Conservation (phyloP, 352 stramenopile species). For the Phytopythium montanum region DNA sequence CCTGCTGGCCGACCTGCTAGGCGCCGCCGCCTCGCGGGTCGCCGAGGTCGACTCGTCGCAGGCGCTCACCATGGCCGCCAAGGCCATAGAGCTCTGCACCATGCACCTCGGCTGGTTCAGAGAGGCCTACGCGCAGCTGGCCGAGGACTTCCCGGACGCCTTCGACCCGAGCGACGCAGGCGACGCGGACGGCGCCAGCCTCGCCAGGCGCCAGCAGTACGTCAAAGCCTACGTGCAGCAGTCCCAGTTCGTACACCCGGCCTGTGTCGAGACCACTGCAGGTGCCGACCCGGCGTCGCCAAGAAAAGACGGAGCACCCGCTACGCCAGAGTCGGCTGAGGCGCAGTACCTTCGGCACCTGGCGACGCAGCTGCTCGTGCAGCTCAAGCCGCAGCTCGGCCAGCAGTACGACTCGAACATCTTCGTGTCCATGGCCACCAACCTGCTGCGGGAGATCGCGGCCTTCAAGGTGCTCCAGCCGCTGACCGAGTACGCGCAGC, state of each 20-base stretch:
- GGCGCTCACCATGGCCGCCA: constrained; percentile 57
- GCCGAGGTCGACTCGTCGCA: constrained; percentile 69
- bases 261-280: constrained; percentile 23
- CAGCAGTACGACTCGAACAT: constrained; percentile 47
- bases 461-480: constrained; percentile 68
- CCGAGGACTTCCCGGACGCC: constrained; percentile 47
- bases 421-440: constrained; percentile 65
- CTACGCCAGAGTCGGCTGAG: constrained; percentile 33
- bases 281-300: neutral
- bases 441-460: constrained; percentile 56
- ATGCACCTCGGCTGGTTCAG: constrained; percentile 80
- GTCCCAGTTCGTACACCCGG: constrained; percentile 64
- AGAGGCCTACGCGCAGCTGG: constrained; percentile 63
- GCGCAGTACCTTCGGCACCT: constrained; percentile 65
- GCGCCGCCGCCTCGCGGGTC: constrained; percentile 46
- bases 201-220: constrained; percentile 53
- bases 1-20: constrained; percentile 57
- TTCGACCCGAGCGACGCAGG: constrained; percentile 53
- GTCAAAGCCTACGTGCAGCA: constrained; percentile 49
- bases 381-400: constrained; percentile 62
- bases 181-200: constrained; percentile 47
- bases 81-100: constrained; percentile 58
- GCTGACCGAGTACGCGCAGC: constrained; percentile 62
- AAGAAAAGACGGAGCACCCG: constrained; percentile 17
- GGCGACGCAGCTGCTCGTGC: constrained; percentile 52